Evolutionary conservation across 2,329 filamentous ascomycete species (phyloP).

Genomic region (Nemania sp.): DNA sequence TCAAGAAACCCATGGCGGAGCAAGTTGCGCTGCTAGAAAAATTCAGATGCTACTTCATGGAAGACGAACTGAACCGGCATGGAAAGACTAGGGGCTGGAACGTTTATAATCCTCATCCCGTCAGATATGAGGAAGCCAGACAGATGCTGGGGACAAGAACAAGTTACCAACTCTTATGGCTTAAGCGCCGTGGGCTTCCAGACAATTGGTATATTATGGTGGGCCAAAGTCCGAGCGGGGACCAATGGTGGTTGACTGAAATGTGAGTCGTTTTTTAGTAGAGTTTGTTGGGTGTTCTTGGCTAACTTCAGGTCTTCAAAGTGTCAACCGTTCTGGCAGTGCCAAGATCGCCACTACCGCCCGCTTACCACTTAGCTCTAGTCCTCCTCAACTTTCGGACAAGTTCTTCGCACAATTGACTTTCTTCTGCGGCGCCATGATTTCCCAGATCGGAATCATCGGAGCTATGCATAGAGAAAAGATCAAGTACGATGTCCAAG

Average conservation of each 20-base stretch:
- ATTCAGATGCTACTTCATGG: conserved; percentile 63
- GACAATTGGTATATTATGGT: conserved; percentile 72
- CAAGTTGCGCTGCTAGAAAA: conserved; percentile 61
- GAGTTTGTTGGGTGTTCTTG: not conserved
- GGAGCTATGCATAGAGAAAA: conserved; percentile 50
- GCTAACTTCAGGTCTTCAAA: conserved; percentile 20
- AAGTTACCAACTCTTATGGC: conserved; percentile 66
- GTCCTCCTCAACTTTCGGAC: conserved; percentile 50
- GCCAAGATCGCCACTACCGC: conserved; percentile 40
- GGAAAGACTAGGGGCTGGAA: conserved; percentile 69
- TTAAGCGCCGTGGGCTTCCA: conserved; percentile 73
- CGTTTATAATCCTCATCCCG: conserved; percentile 48
- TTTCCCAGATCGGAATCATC: conserved; percentile 54
- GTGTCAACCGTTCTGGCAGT: conserved; percentile 26
- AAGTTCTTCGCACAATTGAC: conserved; percentile 58
- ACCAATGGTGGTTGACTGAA: conserved; percentile 78
- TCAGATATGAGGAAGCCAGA: conserved; percentile 59
- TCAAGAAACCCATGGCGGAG: conserved; percentile 59
- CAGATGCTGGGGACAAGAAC: conserved; percentile 65
- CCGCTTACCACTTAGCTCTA: conserved; percentile 49
- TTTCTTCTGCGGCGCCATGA: conserved; percentile 53
- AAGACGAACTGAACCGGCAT: conserved; percentile 63
- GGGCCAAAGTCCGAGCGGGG: conserved; percentile 70
- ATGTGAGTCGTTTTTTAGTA: conserved; percentile 49
- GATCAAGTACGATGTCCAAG: conserved; percentile 45